Evolutionary conservation across 805 yeast species (phyloP).

Genomic region (Kodamaea fukazawae): DNA sequence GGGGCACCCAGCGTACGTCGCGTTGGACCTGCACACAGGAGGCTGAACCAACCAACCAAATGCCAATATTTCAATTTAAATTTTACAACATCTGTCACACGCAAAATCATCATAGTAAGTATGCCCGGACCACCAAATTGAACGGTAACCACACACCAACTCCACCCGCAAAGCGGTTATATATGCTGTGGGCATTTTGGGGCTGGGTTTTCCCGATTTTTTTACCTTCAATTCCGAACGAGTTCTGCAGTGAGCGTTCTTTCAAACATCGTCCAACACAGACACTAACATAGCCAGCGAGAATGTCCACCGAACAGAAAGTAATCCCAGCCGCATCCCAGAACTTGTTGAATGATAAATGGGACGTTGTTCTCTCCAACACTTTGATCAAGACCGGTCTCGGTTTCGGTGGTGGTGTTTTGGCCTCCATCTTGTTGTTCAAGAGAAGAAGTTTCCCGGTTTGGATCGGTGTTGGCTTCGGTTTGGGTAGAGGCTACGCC

Average conservation of each 20-base stretch:
- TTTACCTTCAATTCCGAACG: neutral
- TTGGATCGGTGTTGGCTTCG: conserved; percentile 96
- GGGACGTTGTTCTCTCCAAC: conserved; percentile 97
- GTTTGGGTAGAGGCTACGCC: conserved; percentile 95
- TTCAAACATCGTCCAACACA: conserved; percentile 1
- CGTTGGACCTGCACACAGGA: too few relatives aligned
- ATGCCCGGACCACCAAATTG: too few relatives aligned
- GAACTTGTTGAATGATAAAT: conserved; percentile 64
- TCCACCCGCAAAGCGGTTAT: too few relatives aligned
- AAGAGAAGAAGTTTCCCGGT: conserved; percentile 96
- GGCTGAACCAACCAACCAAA: too few relatives aligned
- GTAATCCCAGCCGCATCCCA: conserved; percentile 44
- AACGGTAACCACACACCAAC: too few relatives aligned
- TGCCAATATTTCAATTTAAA: too few relatives aligned
- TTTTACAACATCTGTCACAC: too few relatives aligned
- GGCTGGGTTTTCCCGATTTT: too few relatives aligned
- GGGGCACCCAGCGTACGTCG: too few relatives aligned
- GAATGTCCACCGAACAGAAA: conserved; percentile 34
- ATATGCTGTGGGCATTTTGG: too few relatives aligned
- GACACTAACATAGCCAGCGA: conserved; percentile 11
- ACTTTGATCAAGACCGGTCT: conserved; percentile 91
- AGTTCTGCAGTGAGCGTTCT: conserved; percentile 3
- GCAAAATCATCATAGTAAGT: too few relatives aligned
- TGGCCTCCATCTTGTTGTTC: conserved; percentile 85
- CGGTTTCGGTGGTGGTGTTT: conserved; percentile 95